Base-by-base conservation (phyloP, 805 yeast genomes). In the Candida wancherniae region DNA sequence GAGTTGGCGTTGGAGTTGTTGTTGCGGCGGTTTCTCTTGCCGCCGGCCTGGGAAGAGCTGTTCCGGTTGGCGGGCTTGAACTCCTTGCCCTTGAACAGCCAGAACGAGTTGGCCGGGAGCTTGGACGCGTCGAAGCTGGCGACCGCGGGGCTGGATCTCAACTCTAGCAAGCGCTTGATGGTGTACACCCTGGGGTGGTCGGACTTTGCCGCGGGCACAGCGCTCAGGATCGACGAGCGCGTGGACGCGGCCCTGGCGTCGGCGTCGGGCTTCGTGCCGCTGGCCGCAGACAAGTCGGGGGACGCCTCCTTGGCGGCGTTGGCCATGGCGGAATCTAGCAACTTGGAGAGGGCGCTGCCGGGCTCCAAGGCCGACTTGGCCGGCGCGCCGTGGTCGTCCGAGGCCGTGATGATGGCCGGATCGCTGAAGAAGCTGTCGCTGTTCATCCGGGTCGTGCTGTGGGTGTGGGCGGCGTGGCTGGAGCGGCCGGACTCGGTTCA, bases 61-160 rank as follows among this genome's bases (percentile, higher is more conserved):
- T 30, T 24, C 15, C 29, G 9, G 15, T 15, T 17, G 15, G 15
- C 17, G 22, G 27, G 24, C n/a, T 34, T 15, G 24, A 15, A 13
- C 19, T 25, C 27, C 22, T 30, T 42, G 30, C 25, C 44, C 39
- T 57, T 59, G 31, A 63, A 47, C 37, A 72, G 62, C 72, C 77
- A 76, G 43, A 75, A 76, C 11, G 63, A 56, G 31, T 51, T 56
- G 21, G 60, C 69, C 3, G 80, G 80, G 39, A 73, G 56, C 17
- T 51, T 39, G 9, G 57, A 47, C 5, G 52, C 30, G 31, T 50
- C 50, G 36, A 58, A 55, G 29, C 51, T 47, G 10, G 49, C 48
- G 19, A 63, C 55, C 8, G 58, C 37, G 9, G 73, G 68, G 15
- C 64, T 57, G 4, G 54, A 45, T 30, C 57, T 53, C 32, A 71